Base-by-base conservation (phyloP, 495 filamentous ascomycete species). In the Penicillium flavigenum region DNA sequence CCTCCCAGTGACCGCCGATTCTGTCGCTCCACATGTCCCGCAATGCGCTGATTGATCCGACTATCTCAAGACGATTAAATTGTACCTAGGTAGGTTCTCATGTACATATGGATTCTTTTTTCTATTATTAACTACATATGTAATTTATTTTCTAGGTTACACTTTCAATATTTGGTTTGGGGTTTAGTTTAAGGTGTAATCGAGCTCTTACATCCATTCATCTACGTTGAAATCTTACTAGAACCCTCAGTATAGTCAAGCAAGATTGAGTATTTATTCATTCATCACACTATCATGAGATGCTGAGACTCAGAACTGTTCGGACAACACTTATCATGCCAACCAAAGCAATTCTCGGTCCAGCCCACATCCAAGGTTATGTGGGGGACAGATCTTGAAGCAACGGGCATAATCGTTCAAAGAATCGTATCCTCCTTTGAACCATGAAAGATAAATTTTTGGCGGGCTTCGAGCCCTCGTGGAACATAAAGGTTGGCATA, bases 221-320 rank as follows among this genome's bases (percentile, higher is more conserved):
- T 26, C 24, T 26, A 6, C 12, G 0, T 26, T 4, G 16, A 8
- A 27, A 29, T 48, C 8, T 48, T 48, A 17, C 46, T 32, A 6
- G 14, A 31, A 52, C 19, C 34, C 22, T 39, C 20, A 1, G n/a
- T 5, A 12, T 26, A 19, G 5, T 26, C 26, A 42, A 61, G 45
- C 52, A 62, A 63, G 51, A 43, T 54, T 59, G 48, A 55, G 52
- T 58, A 57, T 73, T 72, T 70, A 68, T 71, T 76, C 63, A 64
- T 75, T 78, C 73, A 67, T 78, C 70, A 75, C 70, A 73, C 71
- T 73, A 75, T 76, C 73, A 72, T 78, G 63, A 78, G 63, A 73
- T 67, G 66, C 68, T 69, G 64, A 65, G 70, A 72, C 68, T 72
- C 67, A 63, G 69, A 72, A 67, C 62, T 66, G 67, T 69, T 72